A percentile compares a stretch with the other conserved stretches of the same genome.
Conservation (phyloP, 2,329 filamentous ascomycete species). For the Elsinoe perseae region DNA sequence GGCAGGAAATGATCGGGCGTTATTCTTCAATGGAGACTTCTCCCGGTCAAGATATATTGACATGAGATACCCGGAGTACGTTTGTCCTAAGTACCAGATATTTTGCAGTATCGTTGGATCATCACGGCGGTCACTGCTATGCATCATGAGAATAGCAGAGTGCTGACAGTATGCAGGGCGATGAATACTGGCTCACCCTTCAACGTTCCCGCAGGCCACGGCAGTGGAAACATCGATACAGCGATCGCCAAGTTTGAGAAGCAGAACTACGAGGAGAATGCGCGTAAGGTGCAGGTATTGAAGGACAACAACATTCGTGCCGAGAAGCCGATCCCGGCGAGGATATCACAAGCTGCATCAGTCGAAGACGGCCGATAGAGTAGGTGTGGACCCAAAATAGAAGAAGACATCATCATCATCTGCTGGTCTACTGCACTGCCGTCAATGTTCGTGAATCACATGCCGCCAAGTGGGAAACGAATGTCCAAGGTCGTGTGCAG, state of each 20-base stretch:
- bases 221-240: slow-evolving; percentile 47
- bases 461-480: not conserved
- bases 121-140: not conserved
- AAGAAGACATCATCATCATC: not conserved
- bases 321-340: slow-evolving; percentile 20
- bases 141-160: too few relatives aligned
- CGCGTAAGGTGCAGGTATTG: slow-evolving; percentile 44
- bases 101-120: too few relatives aligned
- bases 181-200: slow-evolving; percentile 57
- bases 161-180: slow-evolving; percentile 37
- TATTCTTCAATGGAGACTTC: slow-evolving; percentile 46
- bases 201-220: slow-evolving; percentile 56
- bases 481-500: not conserved
- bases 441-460: not conserved
- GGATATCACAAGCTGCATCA: not conserved
- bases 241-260: slow-evolving; percentile 57
- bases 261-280: slow-evolving; percentile 49
- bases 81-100: slow-evolving; percentile 20
- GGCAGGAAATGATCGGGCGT: slow-evolving; percentile 53
- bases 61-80: slow-evolving; percentile 58
- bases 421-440: not conserved
- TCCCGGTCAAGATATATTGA: slow-evolving; percentile 41
- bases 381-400: not conserved
- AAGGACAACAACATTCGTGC: slow-evolving; percentile 30
- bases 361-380: not conserved